Conservation (phyloP, 768 basidiomycete species). For the Phanerochaete sordida region DNA sequence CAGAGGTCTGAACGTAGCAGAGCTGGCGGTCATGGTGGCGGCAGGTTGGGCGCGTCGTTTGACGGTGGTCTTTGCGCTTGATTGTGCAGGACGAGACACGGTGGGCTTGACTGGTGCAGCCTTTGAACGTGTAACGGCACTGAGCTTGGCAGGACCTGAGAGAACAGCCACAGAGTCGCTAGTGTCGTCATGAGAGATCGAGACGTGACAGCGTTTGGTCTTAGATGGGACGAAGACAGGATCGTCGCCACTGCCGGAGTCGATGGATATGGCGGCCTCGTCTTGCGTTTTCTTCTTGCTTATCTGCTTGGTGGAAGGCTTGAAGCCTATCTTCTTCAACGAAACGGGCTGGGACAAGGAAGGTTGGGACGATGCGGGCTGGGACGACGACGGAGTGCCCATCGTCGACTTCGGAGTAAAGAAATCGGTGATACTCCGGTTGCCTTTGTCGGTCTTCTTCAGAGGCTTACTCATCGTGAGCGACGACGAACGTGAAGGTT, state of each 20-base stretch:
- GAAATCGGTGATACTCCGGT: slow-evolving; percentile 41
- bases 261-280: slow-evolving; percentile 18
- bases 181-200: slow-evolving; percentile 12
- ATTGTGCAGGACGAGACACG: neutral
- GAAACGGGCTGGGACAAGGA: neutral
- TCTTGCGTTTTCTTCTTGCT: neutral
- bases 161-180: neutral
- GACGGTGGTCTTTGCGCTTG: slow-evolving; percentile 8
- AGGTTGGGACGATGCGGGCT: slow-evolving; percentile 12
- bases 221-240: slow-evolving; percentile 17
- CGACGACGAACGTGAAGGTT: neutral
- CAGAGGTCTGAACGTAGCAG: neutral
- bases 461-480: slow-evolving; percentile 11
- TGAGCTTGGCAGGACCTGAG: neutral
- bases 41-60: neutral
- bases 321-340: slow-evolving; percentile 5
- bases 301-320: neutral
- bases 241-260: slow-evolving; percentile 17
- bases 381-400: slow-evolving; percentile 22
- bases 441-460: slow-evolving; percentile 14
- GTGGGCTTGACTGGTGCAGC: neutral
- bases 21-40: neutral
- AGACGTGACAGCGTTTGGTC: slow-evolving; percentile 2
- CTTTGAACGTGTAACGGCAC: neutral
- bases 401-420: slow-evolving; percentile 32